These are phyloP conservation scores for Venturia oleaginea DNA, from an alignment of 2,329 filamentous ascomycete genomes.

Conservation along the genomic window DNA sequence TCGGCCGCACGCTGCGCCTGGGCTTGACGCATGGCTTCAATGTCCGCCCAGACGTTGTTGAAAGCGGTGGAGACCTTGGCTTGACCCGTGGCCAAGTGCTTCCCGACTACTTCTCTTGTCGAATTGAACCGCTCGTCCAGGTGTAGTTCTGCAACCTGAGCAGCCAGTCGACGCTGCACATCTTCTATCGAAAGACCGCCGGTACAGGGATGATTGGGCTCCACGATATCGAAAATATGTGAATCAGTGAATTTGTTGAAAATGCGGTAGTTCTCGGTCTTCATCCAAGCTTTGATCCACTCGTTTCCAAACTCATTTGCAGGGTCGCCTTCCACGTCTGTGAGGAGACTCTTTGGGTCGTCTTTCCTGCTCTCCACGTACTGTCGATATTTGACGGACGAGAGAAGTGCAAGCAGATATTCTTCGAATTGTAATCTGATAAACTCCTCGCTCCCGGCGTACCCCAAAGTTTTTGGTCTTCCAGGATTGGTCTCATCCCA, in stretches of 20 bases:
- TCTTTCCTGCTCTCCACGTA: slow-evolving; percentile 36
- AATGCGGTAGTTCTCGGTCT: slow-evolving; percentile 83
- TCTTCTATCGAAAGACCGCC: slow-evolving; percentile 91
- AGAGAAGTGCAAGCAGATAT: slow-evolving; percentile 81
- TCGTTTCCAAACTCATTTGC: slow-evolving; percentile 72
- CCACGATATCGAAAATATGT: slow-evolving; percentile 88
- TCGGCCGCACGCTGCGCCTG: slow-evolving; percentile 57
- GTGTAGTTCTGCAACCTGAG: slow-evolving; percentile 89
- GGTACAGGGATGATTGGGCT: slow-evolving; percentile 86
- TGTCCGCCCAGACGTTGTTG: slow-evolving; percentile 81
- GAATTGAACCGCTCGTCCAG: slow-evolving; percentile 82
- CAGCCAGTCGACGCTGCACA: slow-evolving; percentile 77
- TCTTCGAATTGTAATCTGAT: slow-evolving; percentile 96
- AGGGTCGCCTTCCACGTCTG: slow-evolving; percentile 69
- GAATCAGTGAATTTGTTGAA: slow-evolving; percentile 67
- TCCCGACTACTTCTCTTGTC: slow-evolving; percentile 75
- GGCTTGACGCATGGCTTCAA: slow-evolving; percentile 70
- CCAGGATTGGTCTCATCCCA: slow-evolving; percentile 91
- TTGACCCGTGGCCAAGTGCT: slow-evolving; percentile 77
- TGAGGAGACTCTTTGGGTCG: slow-evolving; percentile 52
- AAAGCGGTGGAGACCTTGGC: slow-evolving; percentile 83
- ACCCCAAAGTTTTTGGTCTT: slow-evolving; percentile 88
- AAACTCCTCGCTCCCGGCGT: slow-evolving; percentile 92
- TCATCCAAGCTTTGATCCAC: slow-evolving; percentile 80
- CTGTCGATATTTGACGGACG: slow-evolving; percentile 76